phyloP scores from a whole-genome alignment of 331 rosid genomes.

The Quercus tomentella region DNA sequence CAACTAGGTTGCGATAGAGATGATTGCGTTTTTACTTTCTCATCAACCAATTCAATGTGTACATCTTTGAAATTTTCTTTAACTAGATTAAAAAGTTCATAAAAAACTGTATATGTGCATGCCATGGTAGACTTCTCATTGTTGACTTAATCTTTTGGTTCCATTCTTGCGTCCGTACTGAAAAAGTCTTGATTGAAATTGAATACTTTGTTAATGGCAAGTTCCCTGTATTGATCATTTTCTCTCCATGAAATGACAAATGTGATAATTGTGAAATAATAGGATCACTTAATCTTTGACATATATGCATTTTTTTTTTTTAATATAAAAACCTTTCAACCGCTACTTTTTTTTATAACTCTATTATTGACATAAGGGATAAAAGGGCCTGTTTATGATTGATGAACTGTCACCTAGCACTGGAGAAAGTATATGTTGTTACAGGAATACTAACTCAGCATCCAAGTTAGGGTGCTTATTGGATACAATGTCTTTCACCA shows the following conservation, averaged over 20 bases:
- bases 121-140: neutral
- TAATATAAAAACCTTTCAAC: neutral
- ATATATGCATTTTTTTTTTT: neutral
- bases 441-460: too few relatives aligned
- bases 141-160: neutral
- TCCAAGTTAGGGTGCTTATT: too few relatives aligned
- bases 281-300: neutral
- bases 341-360: neutral
- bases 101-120: neutral
- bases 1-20: too few relatives aligned
- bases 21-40: too few relatives aligned
- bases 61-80: neutral
- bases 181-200: too few relatives aligned
- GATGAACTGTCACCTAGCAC: neutral
- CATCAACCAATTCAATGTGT: neutral
- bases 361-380: neutral
- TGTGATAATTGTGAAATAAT: too few relatives aligned
- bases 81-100: neutral
- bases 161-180: too few relatives aligned
- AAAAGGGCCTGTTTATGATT: neutral
- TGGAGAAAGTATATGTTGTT: constrained; percentile 7
- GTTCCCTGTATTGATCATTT: too few relatives aligned
- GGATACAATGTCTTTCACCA: constrained; percentile 26
- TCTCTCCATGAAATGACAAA: too few relatives aligned
- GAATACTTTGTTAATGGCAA: too few relatives aligned